Conservation (phyloP, 2,329 filamentous ascomycete genomes). For the Ilyonectria mors-panacis region DNA sequence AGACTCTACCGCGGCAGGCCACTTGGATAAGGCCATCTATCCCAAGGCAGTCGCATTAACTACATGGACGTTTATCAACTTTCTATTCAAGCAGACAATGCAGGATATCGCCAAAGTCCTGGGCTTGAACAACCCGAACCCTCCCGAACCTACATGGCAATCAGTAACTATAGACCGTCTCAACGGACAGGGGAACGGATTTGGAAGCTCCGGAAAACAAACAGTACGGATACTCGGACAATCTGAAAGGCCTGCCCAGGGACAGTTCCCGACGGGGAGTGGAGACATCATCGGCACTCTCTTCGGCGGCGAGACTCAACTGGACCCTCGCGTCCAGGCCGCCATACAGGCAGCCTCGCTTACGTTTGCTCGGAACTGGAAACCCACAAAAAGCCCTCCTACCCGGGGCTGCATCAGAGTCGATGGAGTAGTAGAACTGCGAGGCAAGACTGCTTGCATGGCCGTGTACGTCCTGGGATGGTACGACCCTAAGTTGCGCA, state of each 20-base stretch:
- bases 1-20: conserved; percentile 62
- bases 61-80: conserved; percentile 66
- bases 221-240: conserved; percentile 43
- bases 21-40: conserved; percentile 66
- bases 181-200: conserved; percentile 41
- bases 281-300: conserved; percentile 47
- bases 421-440: conserved; percentile 69
- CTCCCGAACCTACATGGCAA: conserved; percentile 52
- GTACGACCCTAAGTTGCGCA: conserved; percentile 70
- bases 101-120: conserved; percentile 61
- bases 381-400: conserved; percentile 58
- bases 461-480: conserved; percentile 67
- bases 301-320: conserved; percentile 49
- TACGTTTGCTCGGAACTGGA: conserved; percentile 63
- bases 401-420: conserved; percentile 67
- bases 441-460: conserved; percentile 61
- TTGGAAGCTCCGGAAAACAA: conserved; percentile 44
- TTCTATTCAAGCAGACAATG: conserved; percentile 62
- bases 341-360: conserved; percentile 53
- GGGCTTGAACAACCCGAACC: conserved; percentile 55
- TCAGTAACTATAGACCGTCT: conserved; percentile 50
- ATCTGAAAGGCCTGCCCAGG: conserved; percentile 43
- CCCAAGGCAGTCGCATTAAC: conserved; percentile 67
- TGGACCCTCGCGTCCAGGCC: conserved; percentile 53
- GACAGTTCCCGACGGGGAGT: conserved; percentile 43